Evolutionary conservation across 2,329 filamentous ascomycete species (phyloP).

Genomic region (Colletotrichum liaoningense): DNA sequence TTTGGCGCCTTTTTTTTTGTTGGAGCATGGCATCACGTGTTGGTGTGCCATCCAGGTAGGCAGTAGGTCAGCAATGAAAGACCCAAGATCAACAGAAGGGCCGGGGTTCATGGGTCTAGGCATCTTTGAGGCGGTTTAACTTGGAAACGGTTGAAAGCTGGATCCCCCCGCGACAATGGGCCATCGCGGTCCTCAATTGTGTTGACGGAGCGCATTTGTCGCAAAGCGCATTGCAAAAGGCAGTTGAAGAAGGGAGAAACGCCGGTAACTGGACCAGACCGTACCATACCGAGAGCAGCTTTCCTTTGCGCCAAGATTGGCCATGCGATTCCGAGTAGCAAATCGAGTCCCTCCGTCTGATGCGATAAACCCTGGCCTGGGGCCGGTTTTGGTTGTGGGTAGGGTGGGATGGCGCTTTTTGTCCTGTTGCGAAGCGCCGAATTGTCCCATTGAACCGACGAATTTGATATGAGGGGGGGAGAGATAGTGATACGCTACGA

Average conservation of each 20-base stretch:
- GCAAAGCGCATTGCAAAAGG: neutral
- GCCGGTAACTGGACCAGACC: neutral
- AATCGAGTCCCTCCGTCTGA: neutral
- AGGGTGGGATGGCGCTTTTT: constrained; percentile 25
- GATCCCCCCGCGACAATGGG: neutral
- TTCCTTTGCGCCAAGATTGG: constrained; percentile 1
- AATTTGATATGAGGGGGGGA: constrained; percentile 1
- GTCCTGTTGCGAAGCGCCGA: constrained; percentile 14
- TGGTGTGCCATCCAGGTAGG: constrained; percentile 30
- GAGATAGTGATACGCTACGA: neutral
- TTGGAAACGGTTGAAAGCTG: neutral
- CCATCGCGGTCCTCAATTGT: constrained; percentile 30
- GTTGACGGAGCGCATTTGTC: constrained; percentile 10
- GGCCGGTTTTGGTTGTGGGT: neutral
- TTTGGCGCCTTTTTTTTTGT: constrained; percentile 9
- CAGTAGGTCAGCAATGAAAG: constrained; percentile 13
- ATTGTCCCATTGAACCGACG: constrained; percentile 8
- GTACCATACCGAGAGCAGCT: neutral
- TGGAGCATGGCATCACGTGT: neutral
- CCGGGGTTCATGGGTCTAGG: neutral
- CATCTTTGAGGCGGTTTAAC: constrained; percentile 2
- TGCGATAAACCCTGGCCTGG: neutral
- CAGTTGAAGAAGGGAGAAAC: neutral
- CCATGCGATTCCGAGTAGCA: neutral
- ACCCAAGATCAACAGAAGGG: constrained; percentile 7